Base-by-base conservation (phyloP, 768 basidiomycete genomes). In the Cyclocybe aegerita region DNA sequence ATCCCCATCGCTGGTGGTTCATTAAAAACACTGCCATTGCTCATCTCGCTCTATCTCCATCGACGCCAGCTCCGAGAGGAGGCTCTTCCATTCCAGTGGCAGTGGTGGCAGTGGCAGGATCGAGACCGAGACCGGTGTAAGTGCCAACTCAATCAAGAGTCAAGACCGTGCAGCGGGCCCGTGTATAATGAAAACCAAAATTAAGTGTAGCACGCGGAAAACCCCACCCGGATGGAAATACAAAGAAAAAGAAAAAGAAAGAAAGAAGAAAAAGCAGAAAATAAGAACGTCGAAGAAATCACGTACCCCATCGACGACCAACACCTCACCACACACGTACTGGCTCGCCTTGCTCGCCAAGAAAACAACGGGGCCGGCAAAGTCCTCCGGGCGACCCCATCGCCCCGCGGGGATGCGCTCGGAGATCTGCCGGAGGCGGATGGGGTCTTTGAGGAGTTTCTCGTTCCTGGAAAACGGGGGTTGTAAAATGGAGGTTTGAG, bases 361-460 rank as follows among this genome's bases (percentile, higher is more conserved):
- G 66, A 85, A 91, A 11, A 90, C 79, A 11, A 83, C 67, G 0
- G 83, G 80, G 9, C 87, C 87, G n/a, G 81, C 83, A 63, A 91
- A 87, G 68, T 91, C 88, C 45, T 73, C 71, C 3, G 87, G 86
- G 16, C 73, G 66, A 15, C 86, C 88, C 88, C 88, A 90, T 49
- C 88, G 65, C 9, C 79, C 81, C 11, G 82, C 82, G 2, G 87
- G 87, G 53, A 89, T 89, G 35, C 87, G 76, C 61, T 87, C 87
- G 44, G 83, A 76, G 56, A 90, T 88, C 65, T 89, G 87, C 29
- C 82, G 76, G 16, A 81, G 69, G 39, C 88, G 80, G 15, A 73
- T 72, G n/a, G 83, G 82, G 66, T 89, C 81, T 17, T 66, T 66
- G 23, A 82, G 69, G 14, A 81, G 67, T 43, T 65, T 69, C 57